Base-by-base conservation (phyloP, 1,284 basidiomycete genomes). In the Chiua sp. region DNA sequence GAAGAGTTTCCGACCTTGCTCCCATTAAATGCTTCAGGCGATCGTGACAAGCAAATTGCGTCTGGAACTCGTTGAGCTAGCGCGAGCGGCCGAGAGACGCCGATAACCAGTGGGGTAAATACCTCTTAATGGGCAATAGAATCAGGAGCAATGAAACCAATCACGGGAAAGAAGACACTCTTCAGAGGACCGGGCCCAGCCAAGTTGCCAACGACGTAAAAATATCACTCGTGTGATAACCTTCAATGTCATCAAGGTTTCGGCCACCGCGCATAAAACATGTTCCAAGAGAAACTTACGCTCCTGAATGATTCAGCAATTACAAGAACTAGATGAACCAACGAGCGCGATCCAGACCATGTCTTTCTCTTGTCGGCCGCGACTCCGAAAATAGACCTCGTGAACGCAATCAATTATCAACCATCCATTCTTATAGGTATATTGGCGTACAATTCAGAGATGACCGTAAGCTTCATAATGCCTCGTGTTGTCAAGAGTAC, bases 1-100 rank as follows among this genome's bases (percentile, higher is more conserved):
- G 68, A 51, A 15, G 10, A 42, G 39, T 23, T 8, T 35, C 65
- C 63, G 55, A 55, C 47, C 15, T 23, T 23, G 13, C 32, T 33
- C 37, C 13, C 37, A 39, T 39, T 20, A 8, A 42, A 42, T 5
- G 7, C 35, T 48, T 30, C 47, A 35, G 22, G 39, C 8, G 16
- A 18, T n/a, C 2, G 26, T 35, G 15, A 33, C 18, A n/a, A 42
- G 39, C 2, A 18, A 12, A 39, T 6, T 16, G n/a, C 39, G 20
- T 20, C 20, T n/a, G n/a, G 2, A 42, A n/a, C 39, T 23, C 20
- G 37, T 35, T 7, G 18, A 42, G 28, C 39, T 32, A 26, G 18
- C 15, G 13, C 13, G 8, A 28, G 15, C 35, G 47, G 1, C 26
- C n/a, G 48, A 20, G 12, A 12, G n/a, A 20, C 22, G 39, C n/a